A percentile compares a stretch with the other conserved stretches of the same genome.
Evolutionary conservation across 2,329 filamentous ascomycete genomes (phyloP).

Genomic region (Monosporascus ibericus): DNA sequence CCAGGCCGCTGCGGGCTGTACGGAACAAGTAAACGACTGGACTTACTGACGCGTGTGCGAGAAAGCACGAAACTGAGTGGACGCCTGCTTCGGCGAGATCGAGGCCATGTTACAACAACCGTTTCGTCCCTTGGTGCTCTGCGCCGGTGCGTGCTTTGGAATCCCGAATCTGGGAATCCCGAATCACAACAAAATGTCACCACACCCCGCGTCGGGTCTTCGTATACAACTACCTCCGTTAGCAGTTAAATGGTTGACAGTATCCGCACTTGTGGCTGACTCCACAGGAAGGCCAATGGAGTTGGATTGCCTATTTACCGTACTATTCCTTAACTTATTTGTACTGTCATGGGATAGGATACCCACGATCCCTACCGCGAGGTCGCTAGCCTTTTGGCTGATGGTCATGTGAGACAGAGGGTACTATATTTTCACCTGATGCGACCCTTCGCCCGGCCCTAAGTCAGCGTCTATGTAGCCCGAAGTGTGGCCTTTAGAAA

Average conservation of each 20-base stretch:
- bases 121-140: too few species aligned
- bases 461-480: neutral
- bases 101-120: neutral
- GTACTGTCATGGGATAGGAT: neutral
- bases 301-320: neutral
- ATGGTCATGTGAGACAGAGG: neutral
- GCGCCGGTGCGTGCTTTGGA: too few species aligned
- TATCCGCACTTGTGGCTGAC: too few species aligned
- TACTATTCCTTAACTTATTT: neutral
- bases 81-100: neutral
- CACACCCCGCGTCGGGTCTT: neutral
- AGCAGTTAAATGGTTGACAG: too few species aligned
- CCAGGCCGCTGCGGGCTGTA: neutral
- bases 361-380: neutral
- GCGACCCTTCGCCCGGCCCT: neutral
- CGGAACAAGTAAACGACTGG: neutral
- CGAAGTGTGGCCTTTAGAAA: neutral
- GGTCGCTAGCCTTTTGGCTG: neutral
- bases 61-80: neutral
- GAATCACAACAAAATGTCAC: too few species aligned
- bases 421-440: neutral
- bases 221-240: neutral
- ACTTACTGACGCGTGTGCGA: neutral
- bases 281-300: neutral
- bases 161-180: too few species aligned